A percentile compares a stretch with the other conserved stretches of the same genome.
phyloP scores from a whole-genome alignment of 768 basidiomycete species.

The Xanthoconium purpureum region DNA sequence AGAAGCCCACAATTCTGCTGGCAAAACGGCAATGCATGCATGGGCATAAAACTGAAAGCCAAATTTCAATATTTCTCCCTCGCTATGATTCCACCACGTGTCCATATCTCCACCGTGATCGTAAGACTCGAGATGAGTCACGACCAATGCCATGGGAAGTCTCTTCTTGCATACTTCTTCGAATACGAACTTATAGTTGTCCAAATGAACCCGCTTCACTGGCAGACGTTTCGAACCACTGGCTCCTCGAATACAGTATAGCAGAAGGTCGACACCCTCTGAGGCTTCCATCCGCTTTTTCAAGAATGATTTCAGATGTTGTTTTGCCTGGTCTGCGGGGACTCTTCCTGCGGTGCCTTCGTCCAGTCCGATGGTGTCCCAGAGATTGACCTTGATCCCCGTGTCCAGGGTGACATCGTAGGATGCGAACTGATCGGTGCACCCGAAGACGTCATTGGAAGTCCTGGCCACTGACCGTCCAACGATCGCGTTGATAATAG shows the following conservation, averaged over 20 bases:
- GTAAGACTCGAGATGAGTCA: conserved; percentile 29
- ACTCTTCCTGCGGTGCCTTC: conserved; percentile 26
- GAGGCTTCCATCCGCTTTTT: conserved; percentile 11
- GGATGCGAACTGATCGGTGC: conserved; percentile 22
- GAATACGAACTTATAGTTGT: conserved; percentile 24
- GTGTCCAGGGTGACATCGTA: conserved; percentile 20
- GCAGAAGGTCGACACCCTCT: conserved; percentile 26
- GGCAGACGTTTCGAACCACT: conserved; percentile 10
- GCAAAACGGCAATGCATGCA: conserved; percentile 35
- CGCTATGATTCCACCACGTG: conserved; percentile 36
- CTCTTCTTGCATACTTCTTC: conserved; percentile 25
- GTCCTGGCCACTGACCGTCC: conserved; percentile 23
- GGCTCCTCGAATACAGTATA: conserved; percentile 29
- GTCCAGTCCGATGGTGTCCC: conserved; percentile 37
- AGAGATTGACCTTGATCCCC: conserved; percentile 20
- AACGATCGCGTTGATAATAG: conserved; percentile 37
- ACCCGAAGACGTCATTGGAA: conserved; percentile 29
- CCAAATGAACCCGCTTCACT: conserved; percentile 15
- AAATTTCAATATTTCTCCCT: conserved; percentile 22
- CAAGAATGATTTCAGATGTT: conserved; percentile 26
- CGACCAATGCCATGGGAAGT: conserved; percentile 24
- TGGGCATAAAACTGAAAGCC: conserved; percentile 34
- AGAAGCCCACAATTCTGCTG: not conserved
- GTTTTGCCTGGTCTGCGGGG: conserved; percentile 14
- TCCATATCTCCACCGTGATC: conserved; percentile 27